Conservation (phyloP, 116 monocot species). For the Dioscorea cayenensis region DNA sequence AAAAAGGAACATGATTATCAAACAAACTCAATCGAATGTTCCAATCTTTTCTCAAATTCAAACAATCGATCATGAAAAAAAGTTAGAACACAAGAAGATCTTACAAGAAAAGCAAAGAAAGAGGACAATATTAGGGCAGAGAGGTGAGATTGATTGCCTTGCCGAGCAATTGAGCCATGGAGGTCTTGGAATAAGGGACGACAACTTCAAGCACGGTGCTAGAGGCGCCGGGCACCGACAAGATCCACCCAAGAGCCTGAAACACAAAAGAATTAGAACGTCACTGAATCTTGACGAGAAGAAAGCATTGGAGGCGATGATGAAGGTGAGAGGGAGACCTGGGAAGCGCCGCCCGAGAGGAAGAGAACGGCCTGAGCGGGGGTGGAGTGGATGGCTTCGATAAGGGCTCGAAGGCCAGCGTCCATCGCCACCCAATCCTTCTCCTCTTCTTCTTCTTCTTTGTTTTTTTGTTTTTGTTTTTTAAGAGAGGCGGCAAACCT, state of each 20-base stretch:
- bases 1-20: no score
- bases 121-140: no score
- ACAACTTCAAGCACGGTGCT: slow-evolving; percentile 76
- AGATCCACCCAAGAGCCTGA: slow-evolving; percentile 83
- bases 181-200: slow-evolving; percentile 74
- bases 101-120: no score
- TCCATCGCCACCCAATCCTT: slow-evolving; percentile 18
- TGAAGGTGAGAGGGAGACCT: slow-evolving; percentile 35
- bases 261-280: background rate
- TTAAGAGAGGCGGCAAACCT: no score
- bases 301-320: background rate
- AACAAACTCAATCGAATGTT: background rate
- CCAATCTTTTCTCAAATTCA: background rate
- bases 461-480: no score
- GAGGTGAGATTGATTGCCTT: slow-evolving; percentile 38
- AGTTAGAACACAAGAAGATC: no score
- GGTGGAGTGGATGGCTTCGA: slow-evolving; percentile 77
- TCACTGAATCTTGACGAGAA: background rate
- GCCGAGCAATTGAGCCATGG: slow-evolving; percentile 78
- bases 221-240: slow-evolving; percentile 89
- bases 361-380: slow-evolving; percentile 61
- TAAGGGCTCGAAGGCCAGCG: slow-evolving; percentile 38
- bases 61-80: no score
- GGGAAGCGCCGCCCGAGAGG: slow-evolving; percentile 85
- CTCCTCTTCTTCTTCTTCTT: background rate